phyloP scores from a whole-genome alignment of 1,284 basidiomycete genomes.

The Cryptococcus maquisensis region DNA sequence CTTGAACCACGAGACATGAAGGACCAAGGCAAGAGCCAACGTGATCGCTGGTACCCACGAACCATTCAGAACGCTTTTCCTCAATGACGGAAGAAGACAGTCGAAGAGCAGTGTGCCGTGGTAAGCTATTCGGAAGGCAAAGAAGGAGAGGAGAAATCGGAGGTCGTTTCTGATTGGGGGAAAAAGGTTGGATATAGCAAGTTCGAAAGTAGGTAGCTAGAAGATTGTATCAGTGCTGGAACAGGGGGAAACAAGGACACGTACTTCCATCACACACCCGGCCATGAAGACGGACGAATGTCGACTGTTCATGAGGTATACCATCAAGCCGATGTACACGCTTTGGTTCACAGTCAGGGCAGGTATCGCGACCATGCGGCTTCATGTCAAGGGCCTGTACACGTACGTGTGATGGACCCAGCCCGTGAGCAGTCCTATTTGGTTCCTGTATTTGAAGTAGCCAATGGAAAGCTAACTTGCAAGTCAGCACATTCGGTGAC shows the following conservation, averaged over 20 bases:
- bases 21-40: constrained; percentile 52
- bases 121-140: constrained; percentile 56
- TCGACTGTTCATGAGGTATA: constrained; percentile 48
- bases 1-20: constrained; percentile 58
- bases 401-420: constrained; percentile 58
- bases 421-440: constrained; percentile 56
- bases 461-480: constrained; percentile 34
- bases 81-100: constrained; percentile 40
- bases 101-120: constrained; percentile 52
- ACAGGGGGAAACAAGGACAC: constrained; percentile 4
- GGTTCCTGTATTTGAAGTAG: constrained; percentile 36
- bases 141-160: constrained; percentile 56
- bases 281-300: constrained; percentile 55
- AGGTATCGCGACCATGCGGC: not conserved
- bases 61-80: constrained; percentile 36
- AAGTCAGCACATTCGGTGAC: not conserved
- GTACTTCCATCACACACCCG: constrained; percentile 56
- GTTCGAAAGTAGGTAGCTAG: constrained; percentile 58
- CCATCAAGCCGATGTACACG: constrained; percentile 55
- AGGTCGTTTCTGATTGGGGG: constrained; percentile 54
- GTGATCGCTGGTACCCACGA: constrained; percentile 51
- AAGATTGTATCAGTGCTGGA: not conserved
- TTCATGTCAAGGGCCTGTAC: not conserved
- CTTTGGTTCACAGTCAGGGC: constrained; percentile 5
- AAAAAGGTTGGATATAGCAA: constrained; percentile 54